Conservation (phyloP, 2,329 filamentous ascomycete species). For the Aureobasidium zeae region DNA sequence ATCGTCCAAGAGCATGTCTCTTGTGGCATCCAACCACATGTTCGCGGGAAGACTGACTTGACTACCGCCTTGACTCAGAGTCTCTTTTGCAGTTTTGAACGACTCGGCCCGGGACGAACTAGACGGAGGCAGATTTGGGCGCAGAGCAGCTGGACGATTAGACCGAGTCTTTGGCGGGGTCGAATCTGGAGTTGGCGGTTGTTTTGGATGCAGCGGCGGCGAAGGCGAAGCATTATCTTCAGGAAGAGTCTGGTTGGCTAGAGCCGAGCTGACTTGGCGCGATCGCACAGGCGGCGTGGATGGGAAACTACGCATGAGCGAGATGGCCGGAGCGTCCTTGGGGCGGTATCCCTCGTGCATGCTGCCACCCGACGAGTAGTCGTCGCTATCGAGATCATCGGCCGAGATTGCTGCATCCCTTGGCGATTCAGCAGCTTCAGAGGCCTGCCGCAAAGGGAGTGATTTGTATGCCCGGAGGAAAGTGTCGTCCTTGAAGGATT, state of each 20-base stretch:
- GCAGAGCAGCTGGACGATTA: conserved; percentile 17
- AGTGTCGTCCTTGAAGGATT: conserved; percentile 11
- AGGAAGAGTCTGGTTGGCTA: too few relatives aligned
- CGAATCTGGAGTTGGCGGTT: conserved; percentile 29
- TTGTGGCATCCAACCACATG: conserved; percentile 14
- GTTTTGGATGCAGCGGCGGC: conserved; percentile 33
- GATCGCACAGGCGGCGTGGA: conserved; percentile 37
- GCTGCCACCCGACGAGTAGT: background rate
- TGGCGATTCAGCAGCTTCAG: conserved; percentile 4
- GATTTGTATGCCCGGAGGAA: conserved; percentile 14
- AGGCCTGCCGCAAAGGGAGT: conserved; percentile 7
- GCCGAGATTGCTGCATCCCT: background rate
- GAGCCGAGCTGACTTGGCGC: conserved; percentile 20
- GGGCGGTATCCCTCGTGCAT: conserved; percentile 15
- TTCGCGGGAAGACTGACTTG: conserved; percentile 9
- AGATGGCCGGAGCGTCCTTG: conserved; percentile 2
- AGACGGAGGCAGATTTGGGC: conserved; percentile 21
- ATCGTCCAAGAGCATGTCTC: conserved; percentile 8
- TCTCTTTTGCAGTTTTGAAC: conserved; percentile 38
- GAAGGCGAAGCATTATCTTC: too few relatives aligned
- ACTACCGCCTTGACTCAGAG: conserved; percentile 29
- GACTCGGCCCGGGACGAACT: conserved; percentile 38
- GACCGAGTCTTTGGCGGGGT: conserved; percentile 26
- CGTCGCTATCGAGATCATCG: conserved; percentile 3
- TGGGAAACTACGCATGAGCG: conserved; percentile 29